A percentile compares a stretch with the other conserved stretches of the same genome.
Conservation (phyloP, 768 basidiomycete genomes). For the Fomitopsis pulvina region DNA sequence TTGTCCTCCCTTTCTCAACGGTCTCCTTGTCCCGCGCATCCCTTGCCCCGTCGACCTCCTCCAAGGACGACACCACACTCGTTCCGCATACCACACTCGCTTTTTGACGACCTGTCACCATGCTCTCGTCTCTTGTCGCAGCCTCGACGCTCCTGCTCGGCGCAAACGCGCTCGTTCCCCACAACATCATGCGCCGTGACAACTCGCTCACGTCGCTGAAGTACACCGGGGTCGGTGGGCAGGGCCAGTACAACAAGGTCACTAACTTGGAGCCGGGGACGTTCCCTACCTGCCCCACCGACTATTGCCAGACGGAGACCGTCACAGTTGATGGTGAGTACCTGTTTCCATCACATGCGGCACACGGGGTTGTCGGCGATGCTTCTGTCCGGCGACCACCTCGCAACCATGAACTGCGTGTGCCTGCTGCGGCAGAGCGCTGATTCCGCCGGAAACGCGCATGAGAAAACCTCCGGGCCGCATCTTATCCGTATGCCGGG, state of each 20-base stretch:
- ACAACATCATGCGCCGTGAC: slow-evolving; percentile 14
- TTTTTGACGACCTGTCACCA: slow-evolving; percentile 1
- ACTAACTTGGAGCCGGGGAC: slow-evolving; percentile 21
- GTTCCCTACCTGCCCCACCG: slow-evolving; percentile 20
- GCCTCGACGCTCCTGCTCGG: slow-evolving; percentile 11
- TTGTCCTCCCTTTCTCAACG: not conserved
- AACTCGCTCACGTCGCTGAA: slow-evolving; percentile 21
- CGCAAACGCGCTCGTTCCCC: slow-evolving; percentile 13
- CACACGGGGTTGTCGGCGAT: too few species aligned
- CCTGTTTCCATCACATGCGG: not conserved
- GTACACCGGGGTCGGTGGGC: slow-evolving; percentile 22
- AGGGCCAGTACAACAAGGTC: slow-evolving; percentile 21
- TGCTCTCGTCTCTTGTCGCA: slow-evolving; percentile 7
- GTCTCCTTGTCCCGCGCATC: not conserved
- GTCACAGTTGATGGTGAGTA: slow-evolving; percentile 15
- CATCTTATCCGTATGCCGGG: too few species aligned
- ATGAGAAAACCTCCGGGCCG: too few species aligned
- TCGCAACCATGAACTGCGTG: not conserved
- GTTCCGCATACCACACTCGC: slow-evolving; percentile 4
- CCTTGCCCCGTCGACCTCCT: slow-evolving; percentile 2
- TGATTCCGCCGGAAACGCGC: not conserved
- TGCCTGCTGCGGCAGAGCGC: not conserved
- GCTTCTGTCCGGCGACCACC: too few species aligned
- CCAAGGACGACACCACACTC: slow-evolving; percentile 8
- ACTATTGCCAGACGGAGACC: slow-evolving; percentile 16